phyloP scores from a whole-genome alignment of 129 eudicot species.

The Ambrosia trifida region DNA sequence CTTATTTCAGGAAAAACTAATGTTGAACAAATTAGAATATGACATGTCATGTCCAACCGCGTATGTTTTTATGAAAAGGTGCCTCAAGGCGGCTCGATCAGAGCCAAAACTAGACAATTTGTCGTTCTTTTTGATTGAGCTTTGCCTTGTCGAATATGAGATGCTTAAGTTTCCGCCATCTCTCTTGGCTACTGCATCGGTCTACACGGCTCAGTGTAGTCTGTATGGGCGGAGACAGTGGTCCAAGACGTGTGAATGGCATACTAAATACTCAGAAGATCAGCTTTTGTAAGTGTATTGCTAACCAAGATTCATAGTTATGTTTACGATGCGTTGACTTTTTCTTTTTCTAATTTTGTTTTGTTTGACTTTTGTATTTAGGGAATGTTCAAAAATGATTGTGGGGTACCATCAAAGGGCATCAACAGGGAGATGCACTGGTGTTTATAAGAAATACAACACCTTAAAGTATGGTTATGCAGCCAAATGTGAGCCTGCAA shows the following conservation, averaged over 20 bases:
- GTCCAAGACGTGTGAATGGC: conserved; percentile 81
- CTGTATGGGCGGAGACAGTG: conserved; percentile 66
- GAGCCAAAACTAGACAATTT: conserved; percentile 60
- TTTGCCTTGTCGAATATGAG: conserved; percentile 77
- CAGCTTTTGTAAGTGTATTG: conserved; percentile 59
- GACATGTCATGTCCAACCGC: conserved; percentile 86
- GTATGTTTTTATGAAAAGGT: conserved; percentile 72
- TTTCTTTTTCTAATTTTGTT: not conserved
- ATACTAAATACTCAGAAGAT: conserved; percentile 63
- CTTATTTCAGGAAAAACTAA: conserved; percentile 58
- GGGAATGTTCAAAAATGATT: conserved; percentile 80
- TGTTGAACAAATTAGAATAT: conserved; percentile 72
- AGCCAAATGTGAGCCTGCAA: conserved; percentile 70
- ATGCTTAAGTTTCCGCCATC: conserved; percentile 86
- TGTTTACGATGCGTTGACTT: conserved; percentile 18
- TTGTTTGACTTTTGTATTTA: conserved; percentile 32
- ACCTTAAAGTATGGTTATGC: conserved; percentile 68
- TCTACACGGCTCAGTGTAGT: conserved; percentile 80
- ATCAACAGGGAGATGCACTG: conserved; percentile 66
- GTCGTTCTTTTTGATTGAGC: conserved; percentile 75
- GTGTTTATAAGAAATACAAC: conserved; percentile 74
- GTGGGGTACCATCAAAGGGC: conserved; percentile 76
- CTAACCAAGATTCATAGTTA: not conserved
- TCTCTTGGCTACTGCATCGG: conserved; percentile 77
- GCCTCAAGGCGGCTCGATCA: conserved; percentile 81